A percentile compares a stretch with the other conserved stretches of the same genome.
These are phyloP conservation scores for Penicillium maclennaniae DNA, from an alignment of 495 filamentous ascomycete species.

Conservation along the genomic window DNA sequence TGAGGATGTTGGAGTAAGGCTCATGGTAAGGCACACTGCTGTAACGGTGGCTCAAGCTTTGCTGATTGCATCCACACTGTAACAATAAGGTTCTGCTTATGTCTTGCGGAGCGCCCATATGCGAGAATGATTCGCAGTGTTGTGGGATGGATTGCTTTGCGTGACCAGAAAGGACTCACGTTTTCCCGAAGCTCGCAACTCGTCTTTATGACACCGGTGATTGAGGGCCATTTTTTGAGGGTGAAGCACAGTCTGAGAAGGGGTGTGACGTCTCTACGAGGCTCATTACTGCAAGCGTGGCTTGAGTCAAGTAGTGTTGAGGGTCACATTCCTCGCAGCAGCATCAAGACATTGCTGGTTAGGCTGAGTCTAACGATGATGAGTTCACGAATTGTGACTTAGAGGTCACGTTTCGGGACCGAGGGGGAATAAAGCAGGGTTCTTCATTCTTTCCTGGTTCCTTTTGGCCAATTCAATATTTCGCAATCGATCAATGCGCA, in stretches of 20 bases:
- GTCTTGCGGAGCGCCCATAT: neutral
- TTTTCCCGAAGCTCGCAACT: neutral
- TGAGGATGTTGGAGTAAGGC: neutral
- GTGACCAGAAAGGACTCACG: neutral
- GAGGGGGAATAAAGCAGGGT: constrained; percentile 79
- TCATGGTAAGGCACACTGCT: neutral
- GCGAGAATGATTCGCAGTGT: neutral
- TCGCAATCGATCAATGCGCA: constrained; percentile 72
- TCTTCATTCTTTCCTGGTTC: constrained; percentile 76
- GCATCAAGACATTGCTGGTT: too few species aligned
- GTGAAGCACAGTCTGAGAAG: neutral
- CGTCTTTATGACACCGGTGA: neutral
- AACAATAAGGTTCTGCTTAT: neutral
- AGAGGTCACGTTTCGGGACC: constrained; percentile 69
- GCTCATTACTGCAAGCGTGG: too few species aligned
- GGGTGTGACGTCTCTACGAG: neutral
- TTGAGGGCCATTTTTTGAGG: neutral
- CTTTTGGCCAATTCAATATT: constrained; percentile 76
- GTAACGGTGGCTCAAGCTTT: constrained; percentile 1
- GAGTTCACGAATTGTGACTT: neutral
- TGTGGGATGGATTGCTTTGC: neutral
- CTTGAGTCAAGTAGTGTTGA: neutral
- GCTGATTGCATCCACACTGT: neutral
- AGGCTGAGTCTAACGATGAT: too few species aligned
- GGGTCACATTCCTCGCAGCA: neutral